phyloP scores from a whole-genome alignment of 2,329 filamentous ascomycete genomes.

The Fusarium nematophilum region DNA sequence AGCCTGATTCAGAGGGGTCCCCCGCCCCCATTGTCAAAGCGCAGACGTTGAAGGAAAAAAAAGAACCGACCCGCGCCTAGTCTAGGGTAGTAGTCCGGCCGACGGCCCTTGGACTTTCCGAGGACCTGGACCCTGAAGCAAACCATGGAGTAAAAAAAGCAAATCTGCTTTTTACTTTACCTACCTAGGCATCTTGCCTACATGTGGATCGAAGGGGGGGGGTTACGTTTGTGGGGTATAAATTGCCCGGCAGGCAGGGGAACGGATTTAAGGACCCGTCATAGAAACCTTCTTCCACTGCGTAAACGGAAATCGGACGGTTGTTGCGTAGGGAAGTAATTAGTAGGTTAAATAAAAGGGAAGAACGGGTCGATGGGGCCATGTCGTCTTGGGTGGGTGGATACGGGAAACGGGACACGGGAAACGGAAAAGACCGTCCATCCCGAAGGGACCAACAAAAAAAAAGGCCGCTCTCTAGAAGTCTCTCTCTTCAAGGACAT shows the following conservation, averaged over 20 bases:
- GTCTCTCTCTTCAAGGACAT: no score
- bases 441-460: no score
- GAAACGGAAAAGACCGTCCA: no score
- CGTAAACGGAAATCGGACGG: conserved; percentile 11
- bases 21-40: not conserved
- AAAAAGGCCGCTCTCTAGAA: no score
- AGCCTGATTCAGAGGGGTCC: not conserved
- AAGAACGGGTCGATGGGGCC: no score
- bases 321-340: not conserved
- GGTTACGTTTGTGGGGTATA: conserved; percentile 19
- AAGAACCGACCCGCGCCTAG: not conserved
- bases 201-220: no score
- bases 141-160: no score
- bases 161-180: no score
- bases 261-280: not conserved
- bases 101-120: no score
- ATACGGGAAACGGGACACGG: not conserved
- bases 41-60: not conserved
- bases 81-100: not conserved
- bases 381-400: not conserved
- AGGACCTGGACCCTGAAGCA: no score
- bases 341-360: no score
- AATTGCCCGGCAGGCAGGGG: not conserved
- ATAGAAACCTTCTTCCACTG: not conserved
- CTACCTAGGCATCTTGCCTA: no score